A percentile compares a stretch with the other conserved stretches of the same genome.
Conservation (phyloP, 1,284 basidiomycete species). For the Pisolithus thermaeus region DNA sequence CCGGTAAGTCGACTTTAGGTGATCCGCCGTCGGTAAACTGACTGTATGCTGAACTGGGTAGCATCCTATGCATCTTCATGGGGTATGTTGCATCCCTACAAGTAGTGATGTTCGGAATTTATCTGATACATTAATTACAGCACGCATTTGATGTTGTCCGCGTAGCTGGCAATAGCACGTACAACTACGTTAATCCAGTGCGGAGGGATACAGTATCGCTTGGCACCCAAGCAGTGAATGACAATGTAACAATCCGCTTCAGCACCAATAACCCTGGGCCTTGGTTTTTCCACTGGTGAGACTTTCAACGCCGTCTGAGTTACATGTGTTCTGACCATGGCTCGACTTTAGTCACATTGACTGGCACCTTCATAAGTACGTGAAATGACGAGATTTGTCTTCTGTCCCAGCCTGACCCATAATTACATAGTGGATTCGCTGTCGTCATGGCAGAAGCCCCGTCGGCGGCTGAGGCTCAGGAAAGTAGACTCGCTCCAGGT, state of each 20-base stretch:
- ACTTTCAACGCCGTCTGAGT: background rate
- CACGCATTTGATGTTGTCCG: conserved; percentile 32
- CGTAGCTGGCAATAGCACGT: conserved; percentile 12
- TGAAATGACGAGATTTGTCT: background rate
- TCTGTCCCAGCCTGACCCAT: background rate
- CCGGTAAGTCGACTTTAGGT: conserved; percentile 20
- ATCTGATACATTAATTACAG: conserved; percentile 1
- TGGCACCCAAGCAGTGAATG: conserved; percentile 8
- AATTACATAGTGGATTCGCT: conserved; percentile 9
- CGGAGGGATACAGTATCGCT: conserved; percentile 17
- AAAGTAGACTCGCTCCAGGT: background rate
- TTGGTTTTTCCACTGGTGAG: conserved; percentile 22
- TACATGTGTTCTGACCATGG: background rate
- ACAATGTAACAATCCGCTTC: conserved; percentile 20
- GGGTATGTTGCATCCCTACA: conserved; percentile 5
- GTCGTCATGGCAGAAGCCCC: conserved; percentile 9
- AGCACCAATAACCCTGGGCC: conserved; percentile 25
- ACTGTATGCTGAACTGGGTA: background rate
- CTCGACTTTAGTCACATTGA: conserved; percentile 19
- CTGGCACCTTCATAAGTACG: conserved; percentile 24
- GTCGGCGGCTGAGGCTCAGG: background rate
- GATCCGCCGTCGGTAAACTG: background rate
- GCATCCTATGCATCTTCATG: conserved; percentile 20
- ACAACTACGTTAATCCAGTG: conserved; percentile 23
- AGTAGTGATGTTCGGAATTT: background rate